Evolutionary conservation across 257 asterid species (phyloP).

Genomic region (Capsicum pubescens): DNA sequence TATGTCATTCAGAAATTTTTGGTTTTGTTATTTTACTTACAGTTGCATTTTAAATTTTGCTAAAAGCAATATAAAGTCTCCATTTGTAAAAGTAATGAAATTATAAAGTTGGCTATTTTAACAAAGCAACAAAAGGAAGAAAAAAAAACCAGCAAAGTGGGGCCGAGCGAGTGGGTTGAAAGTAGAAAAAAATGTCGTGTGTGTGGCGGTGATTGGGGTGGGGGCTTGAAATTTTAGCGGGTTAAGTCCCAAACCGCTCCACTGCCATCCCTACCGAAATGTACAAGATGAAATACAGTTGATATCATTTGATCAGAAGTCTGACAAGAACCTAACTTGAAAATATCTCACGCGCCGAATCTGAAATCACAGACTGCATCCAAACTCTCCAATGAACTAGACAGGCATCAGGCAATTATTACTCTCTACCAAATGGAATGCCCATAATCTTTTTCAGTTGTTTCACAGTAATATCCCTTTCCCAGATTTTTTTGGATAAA

Average conservation of each 20-base stretch:
- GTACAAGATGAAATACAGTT: slow-evolving; percentile 4
- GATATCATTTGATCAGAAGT: slow-evolving; percentile 11
- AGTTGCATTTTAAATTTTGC: neutral
- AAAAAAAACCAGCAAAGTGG: neutral
- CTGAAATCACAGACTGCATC: neutral
- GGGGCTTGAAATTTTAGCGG: neutral
- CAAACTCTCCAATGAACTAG: slow-evolving; percentile 4
- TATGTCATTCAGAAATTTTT: neutral
- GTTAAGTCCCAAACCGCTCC: neutral
- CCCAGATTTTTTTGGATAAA: neutral
- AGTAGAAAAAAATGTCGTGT: neutral
- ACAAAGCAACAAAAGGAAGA: neutral
- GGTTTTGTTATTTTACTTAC: neutral
- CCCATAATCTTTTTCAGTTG: neutral
- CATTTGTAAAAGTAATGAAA: neutral
- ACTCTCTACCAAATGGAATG: neutral
- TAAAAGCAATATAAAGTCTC: neutral
- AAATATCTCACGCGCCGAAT: neutral
- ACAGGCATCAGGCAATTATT: neutral
- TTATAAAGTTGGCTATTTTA: neutral
- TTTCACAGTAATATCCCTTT: neutral
- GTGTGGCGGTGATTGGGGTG: neutral
- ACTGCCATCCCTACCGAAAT: neutral
- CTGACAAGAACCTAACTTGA: neutral
- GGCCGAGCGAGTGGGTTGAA: neutral